phyloP scores from a whole-genome alignment of 352 stramenopile species.

The Pilasporangium apinafurcum region DNA sequence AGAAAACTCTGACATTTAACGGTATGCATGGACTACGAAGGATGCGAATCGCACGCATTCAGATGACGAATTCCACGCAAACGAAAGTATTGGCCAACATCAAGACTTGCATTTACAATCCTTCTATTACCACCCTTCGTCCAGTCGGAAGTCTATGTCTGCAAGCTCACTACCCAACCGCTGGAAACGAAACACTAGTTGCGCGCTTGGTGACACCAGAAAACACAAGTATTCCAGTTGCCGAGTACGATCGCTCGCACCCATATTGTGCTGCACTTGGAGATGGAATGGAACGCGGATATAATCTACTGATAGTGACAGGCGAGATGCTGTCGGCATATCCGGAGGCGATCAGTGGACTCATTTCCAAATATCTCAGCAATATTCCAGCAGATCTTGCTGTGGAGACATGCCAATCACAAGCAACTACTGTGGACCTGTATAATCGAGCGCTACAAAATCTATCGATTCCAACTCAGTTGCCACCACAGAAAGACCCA shows the following conservation, averaged over 20 bases:
- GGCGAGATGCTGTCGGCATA: constrained; percentile 63
- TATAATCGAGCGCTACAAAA: constrained; percentile 73
- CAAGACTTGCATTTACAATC: constrained; percentile 78
- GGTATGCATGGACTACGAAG: constrained; percentile 58
- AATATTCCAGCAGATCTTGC: constrained; percentile 41
- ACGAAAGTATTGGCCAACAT: constrained; percentile 55
- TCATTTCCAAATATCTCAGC: constrained; percentile 80
- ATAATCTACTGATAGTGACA: constrained; percentile 64
- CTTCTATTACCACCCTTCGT: constrained; percentile 61
- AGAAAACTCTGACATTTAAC: constrained; percentile 48
- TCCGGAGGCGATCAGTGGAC: constrained; percentile 49
- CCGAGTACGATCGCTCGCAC: constrained; percentile 37
- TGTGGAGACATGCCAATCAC: constrained; percentile 50
- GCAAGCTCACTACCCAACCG: constrained; percentile 43
- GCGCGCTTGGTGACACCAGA: constrained; percentile 37
- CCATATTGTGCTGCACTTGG: constrained; percentile 37
- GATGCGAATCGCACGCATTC: constrained; percentile 55
- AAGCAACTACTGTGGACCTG: constrained; percentile 56
- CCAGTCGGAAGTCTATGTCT: constrained; percentile 65
- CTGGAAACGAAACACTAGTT: constrained; percentile 31
- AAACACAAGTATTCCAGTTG: constrained; percentile 34
- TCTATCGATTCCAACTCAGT: constrained; percentile 45
- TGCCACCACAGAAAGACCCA: constrained; percentile 56
- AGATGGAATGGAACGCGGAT: constrained; percentile 32
- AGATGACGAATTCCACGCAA: constrained; percentile 59